A percentile compares a stretch with the other conserved stretches of the same genome.
Evolutionary conservation across 805 yeast genomes (phyloP).

Genomic region (Wickerhamiella domercqiae): DNA sequence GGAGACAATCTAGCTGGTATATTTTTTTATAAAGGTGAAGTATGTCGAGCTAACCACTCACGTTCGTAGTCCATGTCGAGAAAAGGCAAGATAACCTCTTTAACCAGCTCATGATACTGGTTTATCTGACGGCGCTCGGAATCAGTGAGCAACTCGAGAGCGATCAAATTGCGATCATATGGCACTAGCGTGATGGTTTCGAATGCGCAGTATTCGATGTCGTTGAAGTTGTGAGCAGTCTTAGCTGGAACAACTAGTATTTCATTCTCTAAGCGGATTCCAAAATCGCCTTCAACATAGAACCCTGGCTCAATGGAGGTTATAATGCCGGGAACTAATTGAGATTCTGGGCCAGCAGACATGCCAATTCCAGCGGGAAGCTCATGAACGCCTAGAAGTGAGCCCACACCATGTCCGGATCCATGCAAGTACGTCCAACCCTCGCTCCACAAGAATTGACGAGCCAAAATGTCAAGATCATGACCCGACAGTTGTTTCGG

Average conservation of each 20-base stretch:
- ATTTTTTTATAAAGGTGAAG: too few relatives aligned
- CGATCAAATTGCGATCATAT: slow-evolving; percentile 62
- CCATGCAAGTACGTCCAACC: slow-evolving; percentile 90
- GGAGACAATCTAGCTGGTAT: too few relatives aligned
- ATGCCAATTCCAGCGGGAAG: slow-evolving; percentile 74
- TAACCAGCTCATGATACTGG: slow-evolving; percentile 43
- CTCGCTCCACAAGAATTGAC: slow-evolving; percentile 66
- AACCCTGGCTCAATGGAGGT: slow-evolving; percentile 91
- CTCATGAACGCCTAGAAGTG: slow-evolving; percentile 83
- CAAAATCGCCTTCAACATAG: slow-evolving; percentile 79
- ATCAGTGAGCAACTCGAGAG: slow-evolving; percentile 35
- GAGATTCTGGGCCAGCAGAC: slow-evolving; percentile 31
- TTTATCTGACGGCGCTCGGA: slow-evolving; percentile 62
- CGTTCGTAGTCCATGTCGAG: slow-evolving; percentile 44
- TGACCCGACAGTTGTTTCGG: slow-evolving; percentile 65
- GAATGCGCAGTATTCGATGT: slow-evolving; percentile 45
- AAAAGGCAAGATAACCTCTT: slow-evolving; percentile 35
- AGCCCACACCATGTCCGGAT: slow-evolving; percentile 93
- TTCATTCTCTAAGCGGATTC: slow-evolving; percentile 82
- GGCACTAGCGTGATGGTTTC: slow-evolving; percentile 79
- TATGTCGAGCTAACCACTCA: slow-evolving; percentile 39
- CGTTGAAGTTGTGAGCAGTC: slow-evolving; percentile 32
- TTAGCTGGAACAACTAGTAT: slow-evolving; percentile 32
- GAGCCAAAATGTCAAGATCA: slow-evolving; percentile 64
- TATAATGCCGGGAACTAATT: slow-evolving; percentile 52